These are phyloP conservation scores for Collybia sp. DNA, from an alignment of 768 basidiomycete genomes.

Conservation along the genomic window DNA sequence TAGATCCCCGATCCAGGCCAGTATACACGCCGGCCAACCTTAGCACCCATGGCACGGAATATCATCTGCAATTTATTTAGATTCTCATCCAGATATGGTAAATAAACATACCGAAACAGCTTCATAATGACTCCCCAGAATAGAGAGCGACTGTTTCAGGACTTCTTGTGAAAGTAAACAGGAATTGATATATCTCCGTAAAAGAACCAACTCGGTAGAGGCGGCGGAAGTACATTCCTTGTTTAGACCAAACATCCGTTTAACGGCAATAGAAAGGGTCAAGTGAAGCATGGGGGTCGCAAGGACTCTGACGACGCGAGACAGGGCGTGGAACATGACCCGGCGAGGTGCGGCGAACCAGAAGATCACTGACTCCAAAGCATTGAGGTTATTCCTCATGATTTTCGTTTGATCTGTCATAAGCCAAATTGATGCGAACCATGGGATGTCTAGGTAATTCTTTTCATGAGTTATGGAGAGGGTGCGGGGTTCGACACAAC, in stretches of 20 bases:
- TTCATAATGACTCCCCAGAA: constrained; percentile 44
- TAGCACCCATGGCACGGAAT: constrained; percentile 45
- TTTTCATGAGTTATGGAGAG: neutral
- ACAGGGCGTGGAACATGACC: constrained; percentile 32
- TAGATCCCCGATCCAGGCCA: constrained; percentile 44
- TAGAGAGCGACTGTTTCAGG: constrained; percentile 31
- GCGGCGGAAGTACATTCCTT: constrained; percentile 17
- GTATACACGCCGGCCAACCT: constrained; percentile 41
- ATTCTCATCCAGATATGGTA: neutral
- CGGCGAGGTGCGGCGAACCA: constrained; percentile 38
- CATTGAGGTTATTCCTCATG: constrained; percentile 17
- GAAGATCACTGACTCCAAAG: constrained; percentile 34
- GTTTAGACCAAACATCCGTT: constrained; percentile 36
- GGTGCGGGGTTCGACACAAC: neutral
- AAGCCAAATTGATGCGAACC: constrained; percentile 33
- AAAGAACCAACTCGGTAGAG: constrained; percentile 22
- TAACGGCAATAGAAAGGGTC: constrained; percentile 32
- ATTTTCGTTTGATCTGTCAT: constrained; percentile 31
- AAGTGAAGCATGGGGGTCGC: constrained; percentile 32
- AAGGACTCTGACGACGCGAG: constrained; percentile 32
- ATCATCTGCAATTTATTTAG: constrained; percentile 19
- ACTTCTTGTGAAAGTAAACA: constrained; percentile 28
- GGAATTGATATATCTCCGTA: constrained; percentile 34
- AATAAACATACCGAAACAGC: constrained; percentile 28
- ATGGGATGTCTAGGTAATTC: constrained; percentile 30